phyloP scores from a whole-genome alignment of 176 grass and related monocot species.

The Oryza australiensis region DNA sequence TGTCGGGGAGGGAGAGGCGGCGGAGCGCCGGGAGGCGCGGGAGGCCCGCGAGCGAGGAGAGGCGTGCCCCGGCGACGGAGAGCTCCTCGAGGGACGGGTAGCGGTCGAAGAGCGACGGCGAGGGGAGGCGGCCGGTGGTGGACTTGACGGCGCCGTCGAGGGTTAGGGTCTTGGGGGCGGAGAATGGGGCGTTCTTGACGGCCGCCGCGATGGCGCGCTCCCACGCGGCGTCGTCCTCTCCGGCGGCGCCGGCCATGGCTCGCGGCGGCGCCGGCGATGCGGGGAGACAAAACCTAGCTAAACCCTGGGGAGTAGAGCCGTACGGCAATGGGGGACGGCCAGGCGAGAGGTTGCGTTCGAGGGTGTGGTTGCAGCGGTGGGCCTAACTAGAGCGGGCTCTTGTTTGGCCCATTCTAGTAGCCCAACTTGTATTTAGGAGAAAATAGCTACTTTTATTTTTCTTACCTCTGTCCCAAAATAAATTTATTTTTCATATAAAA shows the following conservation, averaged over 20 bases:
- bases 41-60: conserved; percentile 52
- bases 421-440: too few relatives aligned
- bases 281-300: conserved; percentile 36
- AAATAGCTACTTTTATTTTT: too few relatives aligned
- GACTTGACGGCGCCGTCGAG: conserved; percentile 71
- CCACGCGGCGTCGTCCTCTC: conserved; percentile 49
- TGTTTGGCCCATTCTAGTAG: background rate
- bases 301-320: conserved; percentile 28
- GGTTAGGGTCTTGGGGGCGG: conserved; percentile 48
- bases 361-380: background rate
- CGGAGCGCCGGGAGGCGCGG: conserved; percentile 62
- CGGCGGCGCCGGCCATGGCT: conserved; percentile 27
- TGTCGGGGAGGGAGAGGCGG: conserved; percentile 70
- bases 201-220: conserved; percentile 53
- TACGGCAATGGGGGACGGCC: background rate
- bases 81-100: conserved; percentile 50
- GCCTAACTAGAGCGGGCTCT: background rate
- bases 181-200: conserved; percentile 22
- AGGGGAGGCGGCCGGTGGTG: conserved; percentile 53
- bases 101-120: conserved; percentile 44
- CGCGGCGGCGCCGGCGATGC: background rate
- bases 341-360: background rate
- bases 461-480: too few relatives aligned
- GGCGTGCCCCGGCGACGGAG: conserved; percentile 55
- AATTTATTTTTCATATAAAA: too few relatives aligned